Conservation (phyloP, 768 basidiomycete genomes). For the Leccinum imitatum region DNA sequence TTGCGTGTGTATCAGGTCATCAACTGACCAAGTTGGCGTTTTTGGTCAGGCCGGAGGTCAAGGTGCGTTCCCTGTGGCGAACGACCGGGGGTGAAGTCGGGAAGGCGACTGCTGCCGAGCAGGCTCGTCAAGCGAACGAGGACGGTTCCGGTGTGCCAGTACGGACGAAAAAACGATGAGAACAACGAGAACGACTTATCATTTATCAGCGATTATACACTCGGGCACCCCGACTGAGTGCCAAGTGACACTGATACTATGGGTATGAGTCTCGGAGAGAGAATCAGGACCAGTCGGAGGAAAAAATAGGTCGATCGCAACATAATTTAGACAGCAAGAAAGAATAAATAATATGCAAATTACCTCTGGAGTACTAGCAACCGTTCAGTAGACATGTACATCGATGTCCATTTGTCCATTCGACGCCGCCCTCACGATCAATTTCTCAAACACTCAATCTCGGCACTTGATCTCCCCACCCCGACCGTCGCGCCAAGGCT, state of each 20-base stretch:
- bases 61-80: too few species aligned
- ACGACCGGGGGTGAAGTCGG: too few species aligned
- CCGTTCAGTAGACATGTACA: not conserved
- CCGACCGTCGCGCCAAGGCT: conserved; percentile 76
- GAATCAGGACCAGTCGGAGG: too few species aligned
- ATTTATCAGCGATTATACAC: too few species aligned
- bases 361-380: not conserved
- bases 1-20: too few species aligned
- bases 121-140: too few species aligned
- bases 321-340: not conserved
- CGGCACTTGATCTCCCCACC: conserved; percentile 59
- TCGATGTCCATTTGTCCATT: not conserved
- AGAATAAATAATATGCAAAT: not conserved
- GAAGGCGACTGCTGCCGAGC: too few species aligned
- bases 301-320: not conserved
- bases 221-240: too few species aligned
- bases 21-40: not conserved
- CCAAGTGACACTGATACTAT: too few species aligned
- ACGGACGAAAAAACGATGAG: conserved; percentile 3
- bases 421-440: not conserved
- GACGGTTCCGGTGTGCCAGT: too few species aligned
- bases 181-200: too few species aligned
- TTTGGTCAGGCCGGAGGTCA: too few species aligned
- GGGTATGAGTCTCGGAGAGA: not conserved
- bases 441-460: conserved; percentile 18